Conservation (phyloP, 805 yeast genomes). For the Yamadazyma nakazawae region DNA sequence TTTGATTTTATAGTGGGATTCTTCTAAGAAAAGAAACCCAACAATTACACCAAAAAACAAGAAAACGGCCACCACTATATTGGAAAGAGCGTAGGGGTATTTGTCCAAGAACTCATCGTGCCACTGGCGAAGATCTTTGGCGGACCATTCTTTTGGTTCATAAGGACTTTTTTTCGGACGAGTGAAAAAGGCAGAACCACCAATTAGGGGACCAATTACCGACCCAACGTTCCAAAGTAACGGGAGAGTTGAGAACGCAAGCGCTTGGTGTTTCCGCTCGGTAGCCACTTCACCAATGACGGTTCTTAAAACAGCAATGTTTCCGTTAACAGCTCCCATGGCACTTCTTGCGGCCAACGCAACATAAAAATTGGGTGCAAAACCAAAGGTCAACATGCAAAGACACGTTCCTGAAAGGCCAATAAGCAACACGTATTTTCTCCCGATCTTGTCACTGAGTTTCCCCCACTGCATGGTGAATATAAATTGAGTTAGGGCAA, state of each 20-base stretch:
- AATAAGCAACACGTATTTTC: conserved; percentile 50
- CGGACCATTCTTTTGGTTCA: neutral
- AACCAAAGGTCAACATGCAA: conserved; percentile 50
- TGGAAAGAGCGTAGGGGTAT: conserved; percentile 39
- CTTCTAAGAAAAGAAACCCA: conserved; percentile 38
- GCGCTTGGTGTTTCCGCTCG: conserved; percentile 56
- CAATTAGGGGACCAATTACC: conserved; percentile 59
- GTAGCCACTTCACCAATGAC: conserved; percentile 57
- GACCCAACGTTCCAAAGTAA: conserved; percentile 59
- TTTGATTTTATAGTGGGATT: conserved; percentile 27
- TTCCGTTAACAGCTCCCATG: conserved; percentile 61
- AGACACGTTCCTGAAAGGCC: conserved; percentile 54
- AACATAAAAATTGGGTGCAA: conserved; percentile 47
- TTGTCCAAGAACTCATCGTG: conserved; percentile 27
- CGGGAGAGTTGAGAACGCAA: conserved; percentile 62
- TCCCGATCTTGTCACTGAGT: conserved; percentile 51
- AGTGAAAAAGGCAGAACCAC: conserved; percentile 48
- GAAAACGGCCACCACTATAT: conserved; percentile 30
- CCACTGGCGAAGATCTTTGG: neutral
- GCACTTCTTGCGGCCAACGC: conserved; percentile 52
- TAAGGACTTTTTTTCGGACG: conserved; percentile 27
- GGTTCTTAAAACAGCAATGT: conserved; percentile 63
- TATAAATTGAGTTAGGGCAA: conserved; percentile 57
- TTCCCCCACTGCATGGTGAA: conserved; percentile 62
- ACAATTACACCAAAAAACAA: conserved; percentile 23